These are phyloP conservation scores for Lecanicillium sp. DNA, from an alignment of 2,329 filamentous ascomycete genomes.

Conservation along the genomic window DNA sequence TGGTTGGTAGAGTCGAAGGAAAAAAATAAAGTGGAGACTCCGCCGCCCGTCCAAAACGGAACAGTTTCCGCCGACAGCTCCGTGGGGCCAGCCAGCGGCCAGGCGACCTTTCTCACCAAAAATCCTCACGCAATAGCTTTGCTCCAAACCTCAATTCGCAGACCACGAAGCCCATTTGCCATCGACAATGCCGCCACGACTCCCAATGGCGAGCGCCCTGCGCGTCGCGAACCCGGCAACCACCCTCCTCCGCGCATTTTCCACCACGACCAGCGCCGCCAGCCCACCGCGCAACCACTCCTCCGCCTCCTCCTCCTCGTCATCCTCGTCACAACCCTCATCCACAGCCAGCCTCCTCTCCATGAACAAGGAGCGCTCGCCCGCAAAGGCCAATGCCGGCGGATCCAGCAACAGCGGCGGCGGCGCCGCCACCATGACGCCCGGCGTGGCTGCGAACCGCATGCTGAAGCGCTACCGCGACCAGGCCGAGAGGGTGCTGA, in stretches of 20 bases:
- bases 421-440: constrained; percentile 4
- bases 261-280: constrained; percentile 18
- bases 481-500: constrained; percentile 13
- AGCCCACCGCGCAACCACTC: constrained; percentile 18
- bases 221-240: constrained; percentile 13
- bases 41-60: constrained; percentile 3
- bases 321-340: constrained; percentile 15
- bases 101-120: neutral
- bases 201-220: constrained; percentile 19
- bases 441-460: constrained; percentile 19
- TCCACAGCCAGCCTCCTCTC: constrained; percentile 10
- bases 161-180: constrained; percentile 10
- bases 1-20: neutral
- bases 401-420: constrained; percentile 1
- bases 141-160: neutral
- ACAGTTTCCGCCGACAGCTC: constrained; percentile 2
- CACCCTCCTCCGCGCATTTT: constrained; percentile 19
- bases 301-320: constrained; percentile 15
- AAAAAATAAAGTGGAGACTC: constrained; percentile 8
- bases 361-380: constrained; percentile 8
- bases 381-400: constrained; percentile 5
- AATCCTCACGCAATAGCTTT: constrained; percentile 1
- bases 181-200: constrained; percentile 32
- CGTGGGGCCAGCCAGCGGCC: too few species aligned
- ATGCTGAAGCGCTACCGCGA: constrained; percentile 20